Percentiles rank a stretch among this genome's conserved stretches.
Conservation (phyloP, 768 basidiomycete species). For the Amanita pseudoporphyria region DNA sequence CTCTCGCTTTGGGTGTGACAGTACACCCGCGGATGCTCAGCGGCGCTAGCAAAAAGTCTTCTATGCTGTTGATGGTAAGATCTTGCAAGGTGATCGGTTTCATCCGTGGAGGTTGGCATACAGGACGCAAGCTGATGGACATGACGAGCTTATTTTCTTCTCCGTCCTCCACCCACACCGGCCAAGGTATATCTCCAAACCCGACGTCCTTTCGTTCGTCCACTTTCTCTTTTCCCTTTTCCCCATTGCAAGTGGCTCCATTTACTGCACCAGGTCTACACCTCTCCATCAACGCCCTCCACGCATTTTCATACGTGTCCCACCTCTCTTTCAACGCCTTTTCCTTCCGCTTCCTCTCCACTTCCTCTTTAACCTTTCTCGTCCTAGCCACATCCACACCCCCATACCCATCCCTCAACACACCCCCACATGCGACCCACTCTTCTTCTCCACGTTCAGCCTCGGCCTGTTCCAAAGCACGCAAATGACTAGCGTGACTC, state of each 20-base stretch:
- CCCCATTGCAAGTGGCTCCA: background rate
- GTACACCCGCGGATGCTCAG: constrained; percentile 31
- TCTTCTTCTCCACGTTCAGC: constrained; percentile 42
- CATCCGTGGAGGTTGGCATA: background rate
- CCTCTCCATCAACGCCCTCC: constrained; percentile 30
- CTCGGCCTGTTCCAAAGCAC: constrained; percentile 17
- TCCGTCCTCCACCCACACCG: constrained; percentile 21
- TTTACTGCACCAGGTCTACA: background rate
- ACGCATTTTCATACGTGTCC: constrained; percentile 44
- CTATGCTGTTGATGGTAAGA: constrained; percentile 30
- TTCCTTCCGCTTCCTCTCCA: constrained; percentile 35
- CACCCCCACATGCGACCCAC: constrained; percentile 52
- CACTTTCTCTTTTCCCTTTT: background rate
- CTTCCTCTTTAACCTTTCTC: constrained; percentile 35
- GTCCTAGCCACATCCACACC: constrained; percentile 42
- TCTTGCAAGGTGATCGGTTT: constrained; percentile 12
- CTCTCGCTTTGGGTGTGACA: constrained; percentile 37
- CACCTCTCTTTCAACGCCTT: constrained; percentile 29
- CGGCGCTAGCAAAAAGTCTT: constrained; percentile 40
- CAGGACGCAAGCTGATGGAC: background rate
- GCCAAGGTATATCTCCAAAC: constrained; percentile 61
- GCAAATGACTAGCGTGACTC: background rate
- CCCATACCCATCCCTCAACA: constrained; percentile 40
- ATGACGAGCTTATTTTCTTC: background rate
- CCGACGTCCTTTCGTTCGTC: constrained; percentile 15